These are phyloP conservation scores for Chondrostereum purpureum DNA, from an alignment of 1,284 basidiomycete genomes.

Conservation along the genomic window DNA sequence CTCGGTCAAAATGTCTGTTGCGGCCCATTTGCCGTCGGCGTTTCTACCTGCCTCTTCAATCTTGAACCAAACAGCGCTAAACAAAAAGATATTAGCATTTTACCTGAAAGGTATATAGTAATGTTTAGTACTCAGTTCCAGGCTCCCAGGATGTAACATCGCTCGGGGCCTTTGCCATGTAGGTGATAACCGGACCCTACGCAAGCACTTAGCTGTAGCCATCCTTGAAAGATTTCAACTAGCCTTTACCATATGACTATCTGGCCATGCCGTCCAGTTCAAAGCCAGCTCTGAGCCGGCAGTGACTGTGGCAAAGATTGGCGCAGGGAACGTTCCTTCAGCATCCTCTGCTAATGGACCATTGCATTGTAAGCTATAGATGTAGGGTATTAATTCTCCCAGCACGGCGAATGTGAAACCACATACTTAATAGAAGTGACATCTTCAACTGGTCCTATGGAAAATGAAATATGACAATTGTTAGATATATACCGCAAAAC, in stretches of 20 bases:
- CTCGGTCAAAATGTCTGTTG: constrained; percentile 29
- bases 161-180: constrained; percentile 18
- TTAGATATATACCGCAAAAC: background rate
- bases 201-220: background rate
- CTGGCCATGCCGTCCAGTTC: constrained; percentile 47
- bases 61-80: constrained; percentile 38
- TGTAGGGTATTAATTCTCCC: background rate
- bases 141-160: constrained; percentile 19
- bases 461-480: background rate
- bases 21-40: constrained; percentile 31
- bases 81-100: background rate
- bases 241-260: constrained; percentile 27
- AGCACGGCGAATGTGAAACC: constrained; percentile 6
- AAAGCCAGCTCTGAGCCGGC: constrained; percentile 28
- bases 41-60: constrained; percentile 32
- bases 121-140: constrained; percentile 13
- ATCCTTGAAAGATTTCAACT: background rate
- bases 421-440: constrained; percentile 29
- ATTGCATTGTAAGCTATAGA: constrained; percentile 36
- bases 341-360: constrained; percentile 32
- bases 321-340: constrained; percentile 38
- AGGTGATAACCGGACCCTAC: constrained; percentile 17
- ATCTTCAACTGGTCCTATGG: constrained; percentile 27
- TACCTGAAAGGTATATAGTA: background rate
- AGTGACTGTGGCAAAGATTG: constrained; percentile 35